Conservation (phyloP, 2,329 filamentous ascomycete genomes). For the Fusarium fracticaudum region DNA sequence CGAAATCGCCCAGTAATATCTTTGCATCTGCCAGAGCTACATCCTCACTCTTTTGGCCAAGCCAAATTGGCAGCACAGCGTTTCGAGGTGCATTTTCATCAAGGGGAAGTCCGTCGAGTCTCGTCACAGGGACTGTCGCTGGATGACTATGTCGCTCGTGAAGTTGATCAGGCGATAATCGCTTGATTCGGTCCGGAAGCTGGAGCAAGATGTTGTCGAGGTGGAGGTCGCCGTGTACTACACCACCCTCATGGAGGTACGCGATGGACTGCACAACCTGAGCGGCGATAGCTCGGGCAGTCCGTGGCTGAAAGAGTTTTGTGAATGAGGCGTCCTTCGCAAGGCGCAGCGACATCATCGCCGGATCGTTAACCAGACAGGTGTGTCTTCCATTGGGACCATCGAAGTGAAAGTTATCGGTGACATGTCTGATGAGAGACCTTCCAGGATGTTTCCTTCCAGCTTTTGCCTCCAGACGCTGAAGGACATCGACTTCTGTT, state of each 20-base stretch:
- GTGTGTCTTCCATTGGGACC: constrained; percentile 37
- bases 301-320: constrained; percentile 28
- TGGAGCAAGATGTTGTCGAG: constrained; percentile 35
- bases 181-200: constrained; percentile 30
- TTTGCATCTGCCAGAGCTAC: constrained; percentile 26
- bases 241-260: constrained; percentile 33
- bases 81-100: constrained; percentile 29
- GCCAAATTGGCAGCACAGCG: constrained; percentile 33
- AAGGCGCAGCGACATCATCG: constrained; percentile 36
- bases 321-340: constrained; percentile 33
- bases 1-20: constrained; percentile 35
- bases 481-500: constrained; percentile 30
- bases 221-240: constrained; percentile 38
- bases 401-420: constrained; percentile 33
- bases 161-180: constrained; percentile 25
- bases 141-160: constrained; percentile 24
- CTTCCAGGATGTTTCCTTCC: constrained; percentile 24
- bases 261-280: constrained; percentile 32
- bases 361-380: constrained; percentile 37
- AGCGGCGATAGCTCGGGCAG: constrained; percentile 35
- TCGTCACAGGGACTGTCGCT: constrained; percentile 30
- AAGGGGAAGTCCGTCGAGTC: constrained; percentile 31
- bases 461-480: constrained; percentile 21
- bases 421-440: constrained; percentile 31
- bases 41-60: constrained; percentile 34